Percentiles rank a stretch among this genome's conserved stretches.
Conservation (phyloP, 2,329 filamentous ascomycete species). For the Erysiphe pulchra region DNA sequence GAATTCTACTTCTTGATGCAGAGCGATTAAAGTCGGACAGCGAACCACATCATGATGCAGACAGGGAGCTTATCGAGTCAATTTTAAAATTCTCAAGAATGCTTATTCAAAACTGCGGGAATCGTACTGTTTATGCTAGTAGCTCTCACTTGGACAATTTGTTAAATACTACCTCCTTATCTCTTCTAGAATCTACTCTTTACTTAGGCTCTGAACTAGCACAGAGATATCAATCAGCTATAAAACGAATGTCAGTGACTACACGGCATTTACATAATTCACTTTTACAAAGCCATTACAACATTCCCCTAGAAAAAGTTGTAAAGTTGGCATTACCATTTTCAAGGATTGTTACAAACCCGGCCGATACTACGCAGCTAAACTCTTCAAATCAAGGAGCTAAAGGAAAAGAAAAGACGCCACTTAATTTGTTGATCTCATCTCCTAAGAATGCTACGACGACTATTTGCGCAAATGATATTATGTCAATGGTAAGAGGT, state of each 20-base stretch:
- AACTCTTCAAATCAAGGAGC: slow-evolving; percentile 27
- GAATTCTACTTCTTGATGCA: slow-evolving; percentile 24
- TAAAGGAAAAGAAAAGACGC: slow-evolving; percentile 54
- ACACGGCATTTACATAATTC: slow-evolving; percentile 42
- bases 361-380: slow-evolving; percentile 21
- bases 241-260: slow-evolving; percentile 44
- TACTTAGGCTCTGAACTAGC: slow-evolving; percentile 66
- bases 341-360: slow-evolving; percentile 34
- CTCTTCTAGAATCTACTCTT: slow-evolving; percentile 52
- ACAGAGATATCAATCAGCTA: slow-evolving; percentile 74
- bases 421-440: slow-evolving; percentile 17
- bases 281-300: slow-evolving; percentile 64
- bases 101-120: slow-evolving; percentile 83
- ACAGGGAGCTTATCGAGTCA: slow-evolving; percentile 52
- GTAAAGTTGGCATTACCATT: slow-evolving; percentile 68
- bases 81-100: slow-evolving; percentile 69
- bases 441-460: slow-evolving; percentile 19
- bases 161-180: slow-evolving; percentile 62
- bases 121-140: slow-evolving; percentile 86
- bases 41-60: slow-evolving; percentile 36
- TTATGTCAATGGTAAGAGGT: slow-evolving; percentile 46
- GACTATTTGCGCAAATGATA: slow-evolving; percentile 55
- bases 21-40: slow-evolving; percentile 14
- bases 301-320: slow-evolving; percentile 53
- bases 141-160: slow-evolving; percentile 73